Evolutionary conservation across 2,329 filamentous ascomycete genomes (phyloP).

Genomic region (Aspergillus japonicus): DNA sequence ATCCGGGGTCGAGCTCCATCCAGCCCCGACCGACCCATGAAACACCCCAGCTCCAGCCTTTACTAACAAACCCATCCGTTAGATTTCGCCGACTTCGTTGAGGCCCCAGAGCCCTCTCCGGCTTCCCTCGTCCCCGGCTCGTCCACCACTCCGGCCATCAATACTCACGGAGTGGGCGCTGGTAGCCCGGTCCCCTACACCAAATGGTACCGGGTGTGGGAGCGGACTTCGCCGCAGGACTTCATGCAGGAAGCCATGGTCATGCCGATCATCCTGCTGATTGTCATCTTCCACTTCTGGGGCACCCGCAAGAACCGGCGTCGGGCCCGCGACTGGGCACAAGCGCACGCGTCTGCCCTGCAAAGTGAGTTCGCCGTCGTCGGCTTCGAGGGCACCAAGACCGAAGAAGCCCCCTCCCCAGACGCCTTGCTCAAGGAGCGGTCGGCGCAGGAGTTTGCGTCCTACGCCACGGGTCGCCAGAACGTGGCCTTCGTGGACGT

Average conservation of each 20-base stretch:
- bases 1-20: background rate
- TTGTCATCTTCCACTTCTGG: constrained; percentile 76
- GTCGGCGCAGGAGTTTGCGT: constrained; percentile 78
- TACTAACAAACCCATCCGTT: constrained; percentile 9
- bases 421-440: constrained; percentile 76
- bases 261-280: constrained; percentile 68
- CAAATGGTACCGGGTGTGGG: constrained; percentile 95
- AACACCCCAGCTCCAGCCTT: background rate
- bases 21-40: constrained; percentile 6
- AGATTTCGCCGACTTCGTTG: constrained; percentile 96
- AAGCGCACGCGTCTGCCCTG: constrained; percentile 69
- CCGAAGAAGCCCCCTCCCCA: constrained; percentile 46
- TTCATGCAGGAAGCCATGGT: constrained; percentile 87
- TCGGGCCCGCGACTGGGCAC: constrained; percentile 78
- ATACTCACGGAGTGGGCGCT: constrained; percentile 48
- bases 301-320: constrained; percentile 76
- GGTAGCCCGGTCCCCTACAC: constrained; percentile 71
- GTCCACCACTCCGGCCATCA: constrained; percentile 42
- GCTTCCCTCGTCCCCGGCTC: constrained; percentile 48
- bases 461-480: constrained; percentile 86
- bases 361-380: constrained; percentile 82
- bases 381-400: constrained; percentile 65
- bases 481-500: constrained; percentile 91
- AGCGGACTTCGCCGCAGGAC: constrained; percentile 78
- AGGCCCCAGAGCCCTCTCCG: constrained; percentile 65